Base-by-base conservation (phyloP, 257 asterid genomes). In the Thymus mandschuricus region DNA sequence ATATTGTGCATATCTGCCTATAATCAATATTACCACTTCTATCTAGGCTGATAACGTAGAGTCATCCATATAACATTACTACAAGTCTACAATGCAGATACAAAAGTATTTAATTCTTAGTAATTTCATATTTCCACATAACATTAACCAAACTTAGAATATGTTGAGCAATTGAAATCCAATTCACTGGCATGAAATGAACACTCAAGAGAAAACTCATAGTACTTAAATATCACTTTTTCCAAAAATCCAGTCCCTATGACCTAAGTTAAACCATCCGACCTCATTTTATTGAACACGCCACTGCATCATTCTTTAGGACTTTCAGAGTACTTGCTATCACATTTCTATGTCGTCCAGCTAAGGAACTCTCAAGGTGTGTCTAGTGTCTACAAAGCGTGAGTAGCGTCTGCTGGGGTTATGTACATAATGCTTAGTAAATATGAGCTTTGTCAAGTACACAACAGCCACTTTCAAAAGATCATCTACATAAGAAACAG, bases 331-430 rank as follows among this genome's bases (percentile, higher is more conserved):
- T 35, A 35, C 40, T 1, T 35, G 41, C 1, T 13, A 33, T 31
- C 57, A 49, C 48, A 66, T 3, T 50, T 50, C 21, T 27, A 51
- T 51, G 64, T n/a, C 13, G 40, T 49, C 64, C 76, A 71, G 70
- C 30, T 28, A 34, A 61, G 61, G 62, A 62, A 12, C 46, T 62
- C 38, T 12, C 51, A 10, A 15, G 10, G 34, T 61, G 46, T 10
- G 35, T 41, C 57, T 51, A 50, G 46, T 10, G 35, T 41, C 57
- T 51, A 50, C 57, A 38, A 38, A 4, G 34, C 5, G n/a, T 35
- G 40, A 15, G 49, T 51, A 5, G 12, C 15, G 48, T 51, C 64
- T 50, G 35, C 57, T 35, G 6, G 64, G 35, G 57, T 13, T 56
- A 40, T 35, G 34, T 6, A 46, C 49, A 44, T 33, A 6, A 38